Evolutionary conservation across 2,329 filamentous ascomycete genomes (phyloP).

Genomic region (Exophiala alcalophila): DNA sequence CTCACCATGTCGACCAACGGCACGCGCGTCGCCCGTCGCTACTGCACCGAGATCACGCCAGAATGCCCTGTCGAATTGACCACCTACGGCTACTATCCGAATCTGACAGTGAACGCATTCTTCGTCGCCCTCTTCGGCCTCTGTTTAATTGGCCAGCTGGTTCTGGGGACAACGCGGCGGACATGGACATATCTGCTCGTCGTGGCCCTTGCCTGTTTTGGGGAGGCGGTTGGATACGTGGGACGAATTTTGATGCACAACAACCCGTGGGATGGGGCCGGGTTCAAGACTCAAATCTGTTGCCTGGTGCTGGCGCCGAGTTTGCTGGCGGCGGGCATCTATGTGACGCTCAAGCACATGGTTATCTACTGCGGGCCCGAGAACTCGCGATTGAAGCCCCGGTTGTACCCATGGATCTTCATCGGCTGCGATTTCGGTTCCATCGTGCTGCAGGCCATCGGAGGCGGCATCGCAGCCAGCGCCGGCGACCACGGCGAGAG

Average conservation of each 20-base stretch:
- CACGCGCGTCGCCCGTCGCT: constrained; percentile 6
- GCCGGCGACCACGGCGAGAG: constrained; percentile 35
- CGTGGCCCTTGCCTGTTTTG: constrained; percentile 45
- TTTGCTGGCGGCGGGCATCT: constrained; percentile 55
- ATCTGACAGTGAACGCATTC: constrained; percentile 52
- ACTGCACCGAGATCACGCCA: constrained; percentile 38
- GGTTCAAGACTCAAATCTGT: constrained; percentile 49
- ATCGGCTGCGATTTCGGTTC: constrained; percentile 57
- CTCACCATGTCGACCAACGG: neutral
- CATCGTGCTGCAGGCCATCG: constrained; percentile 57
- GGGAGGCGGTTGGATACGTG: constrained; percentile 47
- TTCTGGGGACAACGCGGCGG: constrained; percentile 49
- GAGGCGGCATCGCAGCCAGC: constrained; percentile 55
- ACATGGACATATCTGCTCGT: constrained; percentile 57
- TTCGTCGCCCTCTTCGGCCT: constrained; percentile 54
- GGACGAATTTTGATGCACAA: constrained; percentile 51
- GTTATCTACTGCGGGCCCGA: constrained; percentile 54
- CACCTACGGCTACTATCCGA: constrained; percentile 55
- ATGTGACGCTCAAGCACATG: constrained; percentile 57
- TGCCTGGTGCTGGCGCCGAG: constrained; percentile 57
- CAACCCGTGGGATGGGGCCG: constrained; percentile 55
- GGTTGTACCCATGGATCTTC: constrained; percentile 59
- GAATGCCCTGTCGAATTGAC: constrained; percentile 47
- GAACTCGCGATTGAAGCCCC: constrained; percentile 48
- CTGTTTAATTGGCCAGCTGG: constrained; percentile 48